phyloP scores from a whole-genome alignment of 495 filamentous ascomycete genomes.

The Echria macrotheca region DNA sequence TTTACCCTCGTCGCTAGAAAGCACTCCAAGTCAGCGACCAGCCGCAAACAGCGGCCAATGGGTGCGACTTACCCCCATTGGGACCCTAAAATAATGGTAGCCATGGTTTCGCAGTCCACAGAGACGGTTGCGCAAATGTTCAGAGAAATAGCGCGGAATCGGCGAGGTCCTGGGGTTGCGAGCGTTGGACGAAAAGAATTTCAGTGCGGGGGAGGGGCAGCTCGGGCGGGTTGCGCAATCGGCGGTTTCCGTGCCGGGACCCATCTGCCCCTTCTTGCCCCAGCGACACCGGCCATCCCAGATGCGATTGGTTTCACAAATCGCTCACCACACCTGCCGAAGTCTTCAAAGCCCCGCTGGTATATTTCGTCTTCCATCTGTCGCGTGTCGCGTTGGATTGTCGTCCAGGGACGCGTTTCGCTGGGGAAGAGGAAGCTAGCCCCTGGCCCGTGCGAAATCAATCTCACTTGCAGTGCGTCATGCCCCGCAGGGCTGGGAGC shows the following conservation, averaged over 20 bases:
- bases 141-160: conserved; percentile 14
- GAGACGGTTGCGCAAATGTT: conserved; percentile 1
- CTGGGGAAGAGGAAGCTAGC: too few relatives aligned
- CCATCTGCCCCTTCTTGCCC: too few relatives aligned
- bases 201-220: conserved; percentile 16
- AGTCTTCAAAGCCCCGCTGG: not conserved
- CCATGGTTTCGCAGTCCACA: conserved; percentile 11
- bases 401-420: too few relatives aligned
- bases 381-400: too few relatives aligned
- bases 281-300: conserved; percentile 1
- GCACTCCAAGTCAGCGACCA: conserved; percentile 2
- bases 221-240: too few relatives aligned
- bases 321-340: not conserved
- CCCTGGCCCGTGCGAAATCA: too few relatives aligned
- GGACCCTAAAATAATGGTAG: conserved; percentile 17
- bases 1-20: conserved; percentile 66
- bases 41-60: conserved; percentile 7
- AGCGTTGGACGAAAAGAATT: conserved; percentile 17
- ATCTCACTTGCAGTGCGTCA: too few relatives aligned
- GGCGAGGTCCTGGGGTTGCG: not conserved
- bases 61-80: conserved; percentile 15
- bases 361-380: too few relatives aligned
- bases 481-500: too few relatives aligned
- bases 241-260: too few relatives aligned
- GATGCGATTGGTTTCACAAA: not conserved